Base-by-base conservation (phyloP, 2,329 filamentous ascomycete species). In the Penicillium sp. region DNA sequence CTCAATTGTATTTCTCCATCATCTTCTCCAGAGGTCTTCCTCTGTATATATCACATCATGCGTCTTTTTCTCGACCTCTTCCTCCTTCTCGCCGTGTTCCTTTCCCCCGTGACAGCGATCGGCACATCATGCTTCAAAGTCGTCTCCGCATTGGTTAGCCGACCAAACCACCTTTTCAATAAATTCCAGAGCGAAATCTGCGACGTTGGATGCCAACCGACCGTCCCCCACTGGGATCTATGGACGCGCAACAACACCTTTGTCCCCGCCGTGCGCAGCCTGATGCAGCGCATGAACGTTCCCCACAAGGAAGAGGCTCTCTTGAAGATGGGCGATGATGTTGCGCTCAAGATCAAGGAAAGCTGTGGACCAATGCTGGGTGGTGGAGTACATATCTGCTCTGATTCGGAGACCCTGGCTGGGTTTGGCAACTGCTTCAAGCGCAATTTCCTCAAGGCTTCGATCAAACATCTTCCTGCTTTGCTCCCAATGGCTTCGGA, bases 101-200 rank as follows among this genome's bases (percentile, higher is more conserved):
- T 61, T 7, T 43, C 58, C 8, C 58, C 64, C 35, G 58, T 60
- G 38, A 56, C 66, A 25, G 66, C 64, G 11, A 55, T 71, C 52
- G 68, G 68, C 26, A 90, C 91, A 57, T 87, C 90, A 44, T 97
- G 89, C 69, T 86, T 89, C 61, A 96, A 78, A 50, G 91, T 96
- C 26, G 91, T 97, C n/a, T 89, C 93, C 38, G 89, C 90, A 8
- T 62, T 72, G 12, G 63, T 67, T 41, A 62, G 67, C 44, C 67
- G 69, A 51, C 69, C 69, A 2, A 58, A 57, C 38, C 64, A 70
- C 19, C 46, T 72, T 14, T 71, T 68, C 59, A 58, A 68, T 22
- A 69, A 68, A 46, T 72, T 72, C 53, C 69, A 72, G 56, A 62
- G 59, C 16, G 69, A 72, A 45, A 67, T 72, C 60, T 72, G 69